Base-by-base conservation (phyloP, 2,329 filamentous ascomycete genomes). In the Fusarium sp. region DNA sequence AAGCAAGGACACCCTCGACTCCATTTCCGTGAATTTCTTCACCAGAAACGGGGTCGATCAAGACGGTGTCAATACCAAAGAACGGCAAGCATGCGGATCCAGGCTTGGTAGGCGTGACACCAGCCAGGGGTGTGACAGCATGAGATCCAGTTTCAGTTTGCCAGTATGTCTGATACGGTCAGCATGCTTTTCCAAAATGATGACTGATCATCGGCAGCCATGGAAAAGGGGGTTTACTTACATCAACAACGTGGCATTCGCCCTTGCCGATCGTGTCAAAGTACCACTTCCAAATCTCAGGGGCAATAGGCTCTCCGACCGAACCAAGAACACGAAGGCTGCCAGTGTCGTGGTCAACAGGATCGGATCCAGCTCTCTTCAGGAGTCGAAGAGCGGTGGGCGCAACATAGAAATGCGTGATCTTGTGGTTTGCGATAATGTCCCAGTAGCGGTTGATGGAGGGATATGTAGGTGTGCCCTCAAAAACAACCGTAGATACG, bases 211-310 rank as follows among this genome's bases (percentile, higher is more conserved):
- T 31, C 10, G 11, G 5, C 16, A 13, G 24, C 6, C 47, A 29
- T 27, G 27, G 10, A 54, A 31, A 3, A 11, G 6, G 18, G 18
- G 4, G 4, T n/a, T 5, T 5, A 89, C 94, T 89, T 86, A 96
- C 94, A 83, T 98, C 95, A 58, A 97, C 92, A 82, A 98, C 89
- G 79, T 98, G 95, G 54, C 93, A 92, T 82, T 96, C 91, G 81
- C 94, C 92, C 87, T 94, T 96, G 79, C 95, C 95, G 59, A 98
- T 94, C 73, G 92, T 89, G 82, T 98, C 94, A 81, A 94, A 94
- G 84, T 98, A 98, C 95, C 95, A 98, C 85, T 97, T 98, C 95
- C 95, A 98, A 60, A 98, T 93, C 83, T 98, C 95, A 14, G 95
- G 93, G n/a, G 95, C 95, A 78, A 98, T 98, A 20, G 95, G 95